phyloP scores from a whole-genome alignment of 192 early-diverging fungal genomes.

The Funneliformis mosseae region DNA sequence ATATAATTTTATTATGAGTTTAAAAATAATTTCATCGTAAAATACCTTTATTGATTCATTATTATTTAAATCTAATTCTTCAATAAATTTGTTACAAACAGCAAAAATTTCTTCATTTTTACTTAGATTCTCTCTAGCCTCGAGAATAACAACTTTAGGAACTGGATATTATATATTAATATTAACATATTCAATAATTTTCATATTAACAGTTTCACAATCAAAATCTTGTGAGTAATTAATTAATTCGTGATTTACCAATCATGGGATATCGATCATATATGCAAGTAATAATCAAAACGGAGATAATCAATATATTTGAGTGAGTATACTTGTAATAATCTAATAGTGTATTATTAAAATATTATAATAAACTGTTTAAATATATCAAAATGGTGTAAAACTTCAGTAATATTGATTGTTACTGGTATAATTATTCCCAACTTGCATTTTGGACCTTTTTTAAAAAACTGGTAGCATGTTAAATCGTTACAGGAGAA shows the following conservation, averaged over 20 bases:
- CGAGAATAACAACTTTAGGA: conserved; percentile 11
- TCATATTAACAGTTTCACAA: background rate
- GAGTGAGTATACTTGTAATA: background rate
- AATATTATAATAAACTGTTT: background rate
- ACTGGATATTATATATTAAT: background rate
- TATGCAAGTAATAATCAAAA: background rate
- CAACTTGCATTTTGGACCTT: background rate
- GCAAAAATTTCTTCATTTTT: background rate
- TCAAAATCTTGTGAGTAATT: background rate
- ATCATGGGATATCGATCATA: background rate
- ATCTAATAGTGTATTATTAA: background rate
- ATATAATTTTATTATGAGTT: too few species aligned
- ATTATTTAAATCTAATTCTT: conserved; percentile 1
- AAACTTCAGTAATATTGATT: background rate
- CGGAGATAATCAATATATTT: background rate
- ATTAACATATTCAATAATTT: background rate
- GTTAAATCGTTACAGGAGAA: background rate
- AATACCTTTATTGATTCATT: background rate
- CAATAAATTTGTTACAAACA: background rate
- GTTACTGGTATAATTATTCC: background rate
- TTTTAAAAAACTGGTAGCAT: background rate
- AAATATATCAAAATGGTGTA: too few species aligned
- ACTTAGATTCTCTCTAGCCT: background rate
- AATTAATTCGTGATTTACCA: too few species aligned
- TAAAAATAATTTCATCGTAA: background rate